Base-by-base conservation (phyloP, 2,329 filamentous ascomycete species). In the Gaeumannomyces sp. region DNA sequence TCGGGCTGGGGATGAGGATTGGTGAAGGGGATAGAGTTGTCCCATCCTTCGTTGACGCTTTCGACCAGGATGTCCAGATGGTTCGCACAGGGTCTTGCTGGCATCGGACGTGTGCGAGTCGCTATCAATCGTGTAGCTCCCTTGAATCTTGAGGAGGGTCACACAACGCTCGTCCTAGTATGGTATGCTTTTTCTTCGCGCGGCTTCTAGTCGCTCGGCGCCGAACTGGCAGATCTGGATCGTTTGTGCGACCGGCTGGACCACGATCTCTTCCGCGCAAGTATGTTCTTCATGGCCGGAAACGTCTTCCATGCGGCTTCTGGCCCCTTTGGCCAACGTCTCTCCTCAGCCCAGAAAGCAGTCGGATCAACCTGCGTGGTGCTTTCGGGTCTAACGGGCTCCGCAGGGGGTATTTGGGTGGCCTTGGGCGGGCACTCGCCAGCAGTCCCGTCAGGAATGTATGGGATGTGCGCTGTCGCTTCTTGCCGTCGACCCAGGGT, bases 31-130 rank as follows among this genome's bases (percentile, higher is more conserved):
- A 78, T 71, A 7, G 74, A 74, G 66, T 75, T 77, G 64, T 73
- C 74, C 78, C 78, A 81, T 64, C 72, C 71, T 71, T 80, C 73
- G 67, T 80, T 79, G 50, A 77, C 71, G 66, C 75, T 78, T 67
- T 82, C 77, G 35, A 71, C 70, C 8, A 81, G 67, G 66, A 53
- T 31, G 1, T 73, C 59, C 8, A 80, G 72, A 65, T 76, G 60
- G 14, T 61, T 71, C 11, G 69, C 69, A 25, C 53, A 73, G 63
- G 2, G 10, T 45, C 64, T 75, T 75, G 67, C 75, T 78, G 59
- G 29, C 63, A 16, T 73, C 64, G 14, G 69, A 70, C 45, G 78
- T 2, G 19, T 2, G 6, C 53, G 25, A 27, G 7, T 6, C 11
- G 1, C 2, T 7, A 7, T n/a, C n/a, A 70, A 6, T 68, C 72